Evolutionary conservation across 352 stramenopile genomes (phyloP).

Genomic region (Elongisporangium anandrum): DNA sequence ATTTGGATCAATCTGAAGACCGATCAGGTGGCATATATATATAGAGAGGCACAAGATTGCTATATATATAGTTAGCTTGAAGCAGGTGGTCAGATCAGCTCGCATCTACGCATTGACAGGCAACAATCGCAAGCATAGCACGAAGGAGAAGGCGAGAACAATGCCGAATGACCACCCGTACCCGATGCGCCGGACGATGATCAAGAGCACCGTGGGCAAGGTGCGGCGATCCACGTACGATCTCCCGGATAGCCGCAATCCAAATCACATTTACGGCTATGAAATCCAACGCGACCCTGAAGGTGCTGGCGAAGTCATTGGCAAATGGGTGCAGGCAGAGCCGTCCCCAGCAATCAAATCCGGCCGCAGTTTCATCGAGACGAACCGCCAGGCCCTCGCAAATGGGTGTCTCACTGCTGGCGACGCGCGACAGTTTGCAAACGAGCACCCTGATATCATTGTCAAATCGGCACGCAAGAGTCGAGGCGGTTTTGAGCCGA

Average conservation of each 20-base stretch:
- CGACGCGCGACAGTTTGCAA: slow-evolving; percentile 54
- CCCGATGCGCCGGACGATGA: slow-evolving; percentile 71
- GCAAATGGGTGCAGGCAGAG: slow-evolving; percentile 65
- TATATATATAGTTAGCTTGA: neutral
- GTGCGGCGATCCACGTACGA: slow-evolving; percentile 65
- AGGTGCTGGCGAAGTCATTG: slow-evolving; percentile 63
- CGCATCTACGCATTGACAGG: neutral
- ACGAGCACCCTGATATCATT: slow-evolving; percentile 69
- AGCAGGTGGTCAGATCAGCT: neutral
- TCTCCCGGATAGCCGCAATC: slow-evolving; percentile 56
- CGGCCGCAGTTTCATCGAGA: slow-evolving; percentile 76
- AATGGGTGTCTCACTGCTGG: slow-evolving; percentile 55
- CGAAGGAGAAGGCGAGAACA: slow-evolving; percentile 13
- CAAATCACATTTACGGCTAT: slow-evolving; percentile 64
- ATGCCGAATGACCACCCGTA: slow-evolving; percentile 30
- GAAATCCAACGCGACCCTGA: slow-evolving; percentile 68
- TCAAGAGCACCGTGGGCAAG: slow-evolving; percentile 71
- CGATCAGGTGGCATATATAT: neutral
- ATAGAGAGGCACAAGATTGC: neutral
- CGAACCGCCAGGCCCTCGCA: slow-evolving; percentile 61
- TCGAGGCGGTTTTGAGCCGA: slow-evolving; percentile 48
- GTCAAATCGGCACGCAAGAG: slow-evolving; percentile 55
- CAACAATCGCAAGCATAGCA: slow-evolving; percentile 4
- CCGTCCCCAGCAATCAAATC: slow-evolving; percentile 56
- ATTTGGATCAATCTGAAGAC: neutral